Base-by-base conservation (phyloP, 257 asterid species). In the Parsonsia alboflavescens region DNA sequence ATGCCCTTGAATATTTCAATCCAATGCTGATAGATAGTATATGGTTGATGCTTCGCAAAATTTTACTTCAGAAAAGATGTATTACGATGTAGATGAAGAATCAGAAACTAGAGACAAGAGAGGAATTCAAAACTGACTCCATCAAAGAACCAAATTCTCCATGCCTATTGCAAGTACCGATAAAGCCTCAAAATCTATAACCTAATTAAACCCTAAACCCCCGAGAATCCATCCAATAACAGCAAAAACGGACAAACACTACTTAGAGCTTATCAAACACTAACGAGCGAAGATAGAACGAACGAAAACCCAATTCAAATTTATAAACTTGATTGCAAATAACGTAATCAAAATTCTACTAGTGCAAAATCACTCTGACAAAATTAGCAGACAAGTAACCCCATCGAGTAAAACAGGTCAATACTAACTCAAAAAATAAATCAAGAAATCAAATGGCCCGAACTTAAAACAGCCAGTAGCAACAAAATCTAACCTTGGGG, bases 401-500 rank as follows among this genome's bases (percentile, higher is more conserved):
- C 42, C 11, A 57, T 28, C n/a, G 62, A 70, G 57, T 65, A 22
- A 28, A 39, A 28, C n/a, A 52, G 48, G 56, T 7, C 2, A 66
- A 68, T 1, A 76, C 7, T 28, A 57, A 61, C 52, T 52, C 19
- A 63, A 17, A 1, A 33, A 45, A 22, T 44, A 17, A 33, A 46
- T 15, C 12, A 53, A 33, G n/a, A 69, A 57, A 26, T 17, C 16
- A 30, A 52, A 58, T 59, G 22, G 24, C 61, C 59, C 59, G 26
- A 53, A 62, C 10, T 22, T 10, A 22, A 56, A 73, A 12, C 57
- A 72, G 33, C 24, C 22, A 72, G 52, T 12, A 62, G 12, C 0
- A 49, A 67, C 0, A 9, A 56, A 68, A 66, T 33, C 49, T 6
- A 53, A 81, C 89, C 89, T 83, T 79, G 2, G 82, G 87, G 2